Base-by-base conservation (phyloP, 1,284 basidiomycete genomes). In the Earliella scabrosa region DNA sequence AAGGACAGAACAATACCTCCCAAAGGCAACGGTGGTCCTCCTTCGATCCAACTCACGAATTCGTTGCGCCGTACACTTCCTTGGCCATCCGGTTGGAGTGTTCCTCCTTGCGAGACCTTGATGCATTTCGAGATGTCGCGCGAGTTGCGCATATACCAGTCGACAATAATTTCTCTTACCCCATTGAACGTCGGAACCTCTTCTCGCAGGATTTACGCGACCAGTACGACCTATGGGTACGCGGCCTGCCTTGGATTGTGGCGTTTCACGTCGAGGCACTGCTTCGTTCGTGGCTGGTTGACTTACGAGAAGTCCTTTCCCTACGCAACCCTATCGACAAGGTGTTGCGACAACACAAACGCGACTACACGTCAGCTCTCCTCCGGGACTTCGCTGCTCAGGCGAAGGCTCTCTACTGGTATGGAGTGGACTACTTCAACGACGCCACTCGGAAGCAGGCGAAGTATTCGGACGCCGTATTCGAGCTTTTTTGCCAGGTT, bases 261-360 rank as follows among this genome's bases (percentile, higher is more conserved):
- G 77, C 82, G 3, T 86, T 85, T 62, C 85, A 87, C 63, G 68
- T 86, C 20, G 79, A 83, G 59, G 74, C 77, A 0, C 65, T 87
- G 3, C 57, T 82, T 2, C 73, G 74, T 4, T 73, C 69, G 26
- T 60, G 74, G 39, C 53, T 70, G 21, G 68, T 83, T 36, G 81
- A 85, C 62, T 68, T 79, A 41, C 63, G 58, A 20, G 83, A 87
- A 65, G 68, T 84, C 27, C 66, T 83, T 18, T 57, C 57, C 1
- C 70, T 86, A 29, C 68, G 75, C 14, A 71, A 72, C 0, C 43
- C 61, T n/a, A 73, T 86, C 31, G 58, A 68, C 0, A 13, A 53
- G 0, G 54, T 79, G 40, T 54, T 72, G 24, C 48, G 58, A 1
- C 41, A 40, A 41, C 69, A 71, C 44, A 79, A 75, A 26, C 70